Evolutionary conservation across 75 land plant species (phyloP).

Genomic region (Picea sitchensis): DNA sequence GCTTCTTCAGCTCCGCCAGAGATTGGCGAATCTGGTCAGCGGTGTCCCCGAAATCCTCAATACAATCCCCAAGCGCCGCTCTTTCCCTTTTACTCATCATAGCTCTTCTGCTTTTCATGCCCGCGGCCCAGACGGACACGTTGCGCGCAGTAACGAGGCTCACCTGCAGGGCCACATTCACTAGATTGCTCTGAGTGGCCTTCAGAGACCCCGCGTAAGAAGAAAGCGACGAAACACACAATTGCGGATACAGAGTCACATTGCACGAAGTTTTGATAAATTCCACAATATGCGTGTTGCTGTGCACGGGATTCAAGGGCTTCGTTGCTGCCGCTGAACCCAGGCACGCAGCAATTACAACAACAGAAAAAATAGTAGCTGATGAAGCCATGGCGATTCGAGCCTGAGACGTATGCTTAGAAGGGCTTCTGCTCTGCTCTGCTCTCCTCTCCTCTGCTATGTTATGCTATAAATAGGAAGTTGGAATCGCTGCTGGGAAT

Average conservation of each 20-base stretch:
- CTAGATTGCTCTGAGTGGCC: conserved; percentile 24
- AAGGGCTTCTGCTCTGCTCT: too few relatives aligned
- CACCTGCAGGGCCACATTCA: conserved; percentile 33
- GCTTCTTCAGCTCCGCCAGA: conserved; percentile 26
- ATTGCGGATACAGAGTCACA: conserved; percentile 28
- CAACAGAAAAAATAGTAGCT: not conserved
- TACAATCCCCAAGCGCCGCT: conserved; percentile 40
- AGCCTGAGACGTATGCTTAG: not conserved
- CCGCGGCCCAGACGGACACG: conserved; percentile 12
- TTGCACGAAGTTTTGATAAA: conserved; percentile 29
- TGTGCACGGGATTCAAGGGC: not conserved
- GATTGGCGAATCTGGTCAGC: conserved; percentile 32
- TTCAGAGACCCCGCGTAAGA: conserved; percentile 21
- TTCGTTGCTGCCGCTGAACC: not conserved
- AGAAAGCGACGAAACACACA: conserved; percentile 37
- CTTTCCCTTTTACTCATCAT: conserved; percentile 16
- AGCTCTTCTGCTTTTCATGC: conserved; percentile 4
- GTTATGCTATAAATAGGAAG: too few relatives aligned
- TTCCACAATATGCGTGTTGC: not conserved
- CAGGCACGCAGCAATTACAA: not conserved
- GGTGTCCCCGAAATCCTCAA: conserved; percentile 20
- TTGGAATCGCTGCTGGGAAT: too few relatives aligned
- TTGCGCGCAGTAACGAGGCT: conserved; percentile 19
- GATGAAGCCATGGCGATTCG: not conserved
- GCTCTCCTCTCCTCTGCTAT: too few relatives aligned